These are phyloP conservation scores for Adansonia grandidieri DNA, from an alignment of 441 rosid genomes.

Conservation along the genomic window DNA sequence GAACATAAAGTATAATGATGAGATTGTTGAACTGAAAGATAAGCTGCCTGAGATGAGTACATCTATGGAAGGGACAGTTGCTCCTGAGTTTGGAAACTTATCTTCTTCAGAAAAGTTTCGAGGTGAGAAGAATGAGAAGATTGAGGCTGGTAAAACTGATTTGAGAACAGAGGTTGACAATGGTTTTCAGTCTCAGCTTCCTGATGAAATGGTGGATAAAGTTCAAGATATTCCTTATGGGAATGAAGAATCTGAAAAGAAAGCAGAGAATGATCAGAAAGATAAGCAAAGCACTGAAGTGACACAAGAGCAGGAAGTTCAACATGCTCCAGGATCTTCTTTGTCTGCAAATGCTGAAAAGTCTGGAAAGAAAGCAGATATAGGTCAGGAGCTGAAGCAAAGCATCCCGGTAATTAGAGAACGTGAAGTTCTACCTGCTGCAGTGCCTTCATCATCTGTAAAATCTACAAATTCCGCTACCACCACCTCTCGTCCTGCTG, in stretches of 20 bases:
- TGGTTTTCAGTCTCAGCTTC: slow-evolving; percentile 30
- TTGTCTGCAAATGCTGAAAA: slow-evolving; percentile 27
- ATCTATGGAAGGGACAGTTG: slow-evolving; percentile 31
- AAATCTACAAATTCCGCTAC: slow-evolving; percentile 45
- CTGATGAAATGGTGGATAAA: slow-evolving; percentile 28
- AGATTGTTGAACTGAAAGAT: slow-evolving; percentile 27
- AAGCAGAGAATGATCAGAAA: slow-evolving; percentile 28
- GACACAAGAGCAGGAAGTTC: slow-evolving; percentile 33
- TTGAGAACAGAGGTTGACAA: slow-evolving; percentile 30
- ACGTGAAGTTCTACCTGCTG: slow-evolving; percentile 34
- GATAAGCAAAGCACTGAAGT: slow-evolving; percentile 34
- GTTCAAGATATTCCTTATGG: slow-evolving; percentile 18
- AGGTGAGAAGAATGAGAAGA: slow-evolving; percentile 38
- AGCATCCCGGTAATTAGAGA: slow-evolving; percentile 34
- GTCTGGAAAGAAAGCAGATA: slow-evolving; percentile 27
- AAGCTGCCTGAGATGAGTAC: slow-evolving; percentile 25
- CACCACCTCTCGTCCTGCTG: slow-evolving; percentile 74
- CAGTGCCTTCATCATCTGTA: slow-evolving; percentile 43
- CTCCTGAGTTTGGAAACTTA: slow-evolving; percentile 32
- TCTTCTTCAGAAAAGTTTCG: slow-evolving; percentile 36
- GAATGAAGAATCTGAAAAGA: slow-evolving; percentile 24
- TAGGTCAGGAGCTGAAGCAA: slow-evolving; percentile 35
- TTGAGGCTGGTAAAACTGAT: slow-evolving; percentile 27
- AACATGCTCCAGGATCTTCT: slow-evolving; percentile 22
- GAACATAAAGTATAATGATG: slow-evolving; percentile 28